Percentiles rank a stretch among this genome's conserved stretches.
phyloP scores from a whole-genome alignment of 495 filamentous ascomycete genomes.

The Cercophora sp. region DNA sequence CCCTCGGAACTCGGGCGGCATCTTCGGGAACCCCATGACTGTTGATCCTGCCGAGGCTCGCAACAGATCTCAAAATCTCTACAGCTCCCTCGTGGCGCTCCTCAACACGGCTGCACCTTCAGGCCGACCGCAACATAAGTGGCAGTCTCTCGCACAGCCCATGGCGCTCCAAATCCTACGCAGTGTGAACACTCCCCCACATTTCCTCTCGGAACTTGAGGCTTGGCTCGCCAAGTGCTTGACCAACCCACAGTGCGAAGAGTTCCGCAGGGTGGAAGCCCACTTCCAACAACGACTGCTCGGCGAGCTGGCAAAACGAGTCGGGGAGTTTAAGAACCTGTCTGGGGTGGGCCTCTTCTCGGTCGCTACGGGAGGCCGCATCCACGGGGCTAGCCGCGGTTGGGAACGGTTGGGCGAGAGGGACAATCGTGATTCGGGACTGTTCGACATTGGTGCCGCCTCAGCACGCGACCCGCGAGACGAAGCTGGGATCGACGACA shows the following conservation, averaged over 20 bases:
- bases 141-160: conserved; percentile 39
- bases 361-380: conserved; percentile 42
- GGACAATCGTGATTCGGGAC: conserved; percentile 18
- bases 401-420: conserved; percentile 7
- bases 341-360: conserved; percentile 50
- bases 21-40: conserved; percentile 27
- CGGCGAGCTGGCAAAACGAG: conserved; percentile 39
- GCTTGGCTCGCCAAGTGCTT: conserved; percentile 33
- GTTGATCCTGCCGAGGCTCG: conserved; percentile 30
- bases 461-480: conserved; percentile 38
- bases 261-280: conserved; percentile 38
- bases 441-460: conserved; percentile 16
- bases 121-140: conserved; percentile 32
- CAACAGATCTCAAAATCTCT: conserved; percentile 32
- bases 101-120: conserved; percentile 38
- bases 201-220: conserved; percentile 45
- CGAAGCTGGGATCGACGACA: conserved; percentile 56
- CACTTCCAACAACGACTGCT: conserved; percentile 39
- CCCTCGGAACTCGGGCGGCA: conserved; percentile 38
- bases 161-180: conserved; percentile 52
- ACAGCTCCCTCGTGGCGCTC: conserved; percentile 42
- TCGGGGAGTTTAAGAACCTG: conserved; percentile 47
- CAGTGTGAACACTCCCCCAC: conserved; percentile 42
- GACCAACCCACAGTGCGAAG: conserved; percentile 27
- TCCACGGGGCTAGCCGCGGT: conserved; percentile 6